Evolutionary conservation across 768 basidiomycete species (phyloP).

Genomic region (Mrakia blollopis): DNA sequence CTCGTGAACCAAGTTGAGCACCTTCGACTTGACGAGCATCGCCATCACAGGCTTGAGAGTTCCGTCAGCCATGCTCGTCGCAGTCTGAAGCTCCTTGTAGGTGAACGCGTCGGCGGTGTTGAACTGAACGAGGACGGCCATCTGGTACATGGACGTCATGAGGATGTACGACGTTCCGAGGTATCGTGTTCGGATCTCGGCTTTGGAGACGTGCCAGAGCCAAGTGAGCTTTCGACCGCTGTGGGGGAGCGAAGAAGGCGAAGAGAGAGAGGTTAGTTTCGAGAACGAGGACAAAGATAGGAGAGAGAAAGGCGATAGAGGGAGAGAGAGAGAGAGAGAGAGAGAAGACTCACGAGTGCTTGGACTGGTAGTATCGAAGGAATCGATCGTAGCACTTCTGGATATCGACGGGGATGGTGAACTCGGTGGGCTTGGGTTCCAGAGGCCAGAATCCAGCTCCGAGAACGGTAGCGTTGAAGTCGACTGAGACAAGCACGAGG

Average conservation of each 20-base stretch:
- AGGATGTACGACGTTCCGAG: constrained; percentile 91
- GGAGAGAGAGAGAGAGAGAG: no score
- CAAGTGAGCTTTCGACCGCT: constrained; percentile 87
- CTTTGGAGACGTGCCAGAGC: constrained; percentile 98
- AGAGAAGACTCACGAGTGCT: constrained; percentile 56
- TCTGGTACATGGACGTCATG: constrained; percentile 91
- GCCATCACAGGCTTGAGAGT: constrained; percentile 20
- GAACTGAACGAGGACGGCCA: constrained; percentile 89
- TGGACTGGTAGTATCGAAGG: constrained; percentile 84
- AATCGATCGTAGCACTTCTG: constrained; percentile 83
- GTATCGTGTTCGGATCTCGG: constrained; percentile 90
- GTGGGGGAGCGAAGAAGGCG: not conserved
- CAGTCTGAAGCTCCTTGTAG: constrained; percentile 68
- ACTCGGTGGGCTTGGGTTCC: constrained; percentile 68
- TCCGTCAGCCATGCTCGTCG: constrained; percentile 51
- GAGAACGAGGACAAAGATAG: not conserved
- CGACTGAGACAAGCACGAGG: constrained; percentile 53
- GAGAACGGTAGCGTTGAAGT: constrained; percentile 86
- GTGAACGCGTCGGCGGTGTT: constrained; percentile 84
- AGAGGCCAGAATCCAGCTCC: constrained; percentile 96
- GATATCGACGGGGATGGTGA: constrained; percentile 83
- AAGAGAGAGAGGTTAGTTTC: not conserved
- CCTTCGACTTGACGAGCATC: constrained; percentile 29
- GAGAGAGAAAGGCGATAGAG: not conserved
- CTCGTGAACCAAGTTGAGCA: constrained; percentile 25